phyloP scores from a whole-genome alignment of 345 rosid species.

The Salix viminalis region DNA sequence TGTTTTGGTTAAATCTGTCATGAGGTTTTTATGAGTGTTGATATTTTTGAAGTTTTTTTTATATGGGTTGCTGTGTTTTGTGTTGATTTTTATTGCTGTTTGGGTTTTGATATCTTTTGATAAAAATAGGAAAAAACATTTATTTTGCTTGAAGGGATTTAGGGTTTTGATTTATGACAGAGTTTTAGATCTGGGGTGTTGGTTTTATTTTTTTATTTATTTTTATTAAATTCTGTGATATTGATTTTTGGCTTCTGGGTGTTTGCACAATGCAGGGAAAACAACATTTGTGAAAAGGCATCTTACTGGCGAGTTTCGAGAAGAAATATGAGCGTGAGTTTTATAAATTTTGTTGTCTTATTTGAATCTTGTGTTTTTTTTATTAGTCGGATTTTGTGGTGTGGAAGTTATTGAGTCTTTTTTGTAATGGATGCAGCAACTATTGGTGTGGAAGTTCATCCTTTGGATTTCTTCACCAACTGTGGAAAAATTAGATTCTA shows the following conservation, averaged over 20 bases:
- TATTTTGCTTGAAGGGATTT: too few relatives aligned
- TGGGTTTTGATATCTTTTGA: neutral
- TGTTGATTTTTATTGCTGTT: neutral
- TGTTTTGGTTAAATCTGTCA: neutral
- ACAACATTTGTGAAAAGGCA: conserved; percentile 91
- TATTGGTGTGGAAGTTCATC: conserved; percentile 95
- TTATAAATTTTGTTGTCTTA: too few relatives aligned
- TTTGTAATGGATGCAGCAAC: conserved; percentile 46
- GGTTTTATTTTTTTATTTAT: too few relatives aligned
- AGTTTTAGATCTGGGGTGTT: too few relatives aligned
- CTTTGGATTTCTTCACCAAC: conserved; percentile 87
- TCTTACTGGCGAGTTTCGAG: conserved; percentile 94
- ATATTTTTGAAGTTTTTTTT: neutral
- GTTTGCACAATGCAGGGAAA: conserved; percentile 45
- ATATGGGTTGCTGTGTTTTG: neutral
- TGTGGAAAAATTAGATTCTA: conserved; percentile 86
- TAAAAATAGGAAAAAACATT: too few relatives aligned
- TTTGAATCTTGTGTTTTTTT: neutral
- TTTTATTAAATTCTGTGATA: too few relatives aligned
- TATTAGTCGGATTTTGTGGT: too few relatives aligned
- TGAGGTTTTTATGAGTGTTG: too few relatives aligned
- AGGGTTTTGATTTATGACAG: too few relatives aligned
- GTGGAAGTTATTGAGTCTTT: neutral
- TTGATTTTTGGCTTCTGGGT: neutral
- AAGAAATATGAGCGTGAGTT: conserved; percentile 90